Evolutionary conservation across 208 protist species (phyloP), one percentile per base, ranked within the genome.

Genomic region (Porcisia hertigi): DNA sequence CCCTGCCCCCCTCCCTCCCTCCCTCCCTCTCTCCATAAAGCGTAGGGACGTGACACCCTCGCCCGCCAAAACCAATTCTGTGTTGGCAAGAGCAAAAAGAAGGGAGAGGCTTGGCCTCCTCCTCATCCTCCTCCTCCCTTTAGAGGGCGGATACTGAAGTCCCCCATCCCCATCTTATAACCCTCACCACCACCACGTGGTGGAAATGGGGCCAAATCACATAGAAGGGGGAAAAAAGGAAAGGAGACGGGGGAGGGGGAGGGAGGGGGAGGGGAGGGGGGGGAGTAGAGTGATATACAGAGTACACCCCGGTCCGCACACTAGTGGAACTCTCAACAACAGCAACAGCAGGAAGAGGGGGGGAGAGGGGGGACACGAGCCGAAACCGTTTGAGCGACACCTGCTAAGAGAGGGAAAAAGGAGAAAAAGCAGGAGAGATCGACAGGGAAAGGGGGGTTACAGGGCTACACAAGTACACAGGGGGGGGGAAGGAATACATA

Each of bases 351-450:
- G 47, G 2, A 75, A 80, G 47, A 20, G 45, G 36, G 63, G 39
- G 63, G 54, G 60, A n/a, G n/a, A 67, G 59, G 47, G 11, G 5
- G 11, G 1, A 52, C 11, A 52, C 11, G 47, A 5, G 47, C 47
- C 8, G 11, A 52, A 52, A 12, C 47, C 47, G 5, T 52, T 52
- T 52, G 47, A 12, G 47, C 39, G 43, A 66, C 67, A 67, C 43
- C 20, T 30, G 66, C 79, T 76, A 80, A 71, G 23, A 71, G 79
- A 76, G 74, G 64, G 55, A 63, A 69, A 74, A 73, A 75, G 20
- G 47, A 20, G 65, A 73, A 67, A 43, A 7, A 34, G 41, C 2
- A 18, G 2, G 11, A 4, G 39, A 49, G 39, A 49, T 47, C 16
- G 7, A 23, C 23, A 69, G 20, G 39, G 45, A 25, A 49, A 41